phyloP scores from a whole-genome alignment of 2,329 filamentous ascomycete genomes.

The Alternaria metachromatica region DNA sequence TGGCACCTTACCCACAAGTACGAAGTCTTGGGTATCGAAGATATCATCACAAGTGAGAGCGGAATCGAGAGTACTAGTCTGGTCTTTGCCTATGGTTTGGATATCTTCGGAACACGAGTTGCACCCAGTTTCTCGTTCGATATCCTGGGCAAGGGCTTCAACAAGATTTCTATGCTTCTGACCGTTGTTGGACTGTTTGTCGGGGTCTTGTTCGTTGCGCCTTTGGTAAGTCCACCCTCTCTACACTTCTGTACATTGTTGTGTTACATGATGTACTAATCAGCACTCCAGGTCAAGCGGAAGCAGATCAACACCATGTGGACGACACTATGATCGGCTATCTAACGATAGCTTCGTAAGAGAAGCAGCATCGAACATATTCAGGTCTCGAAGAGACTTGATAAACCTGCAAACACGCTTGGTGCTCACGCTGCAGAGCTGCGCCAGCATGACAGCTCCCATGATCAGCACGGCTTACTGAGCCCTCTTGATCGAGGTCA shows the following conservation, averaged over 20 bases:
- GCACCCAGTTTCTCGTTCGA: slow-evolving; percentile 92
- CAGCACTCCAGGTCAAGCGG: slow-evolving; percentile 54
- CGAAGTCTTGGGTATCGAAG: slow-evolving; percentile 76
- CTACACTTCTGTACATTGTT: neutral
- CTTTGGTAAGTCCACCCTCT: slow-evolving; percentile 68
- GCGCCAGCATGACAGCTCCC: neutral
- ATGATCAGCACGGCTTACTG: neutral
- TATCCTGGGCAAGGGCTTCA: slow-evolving; percentile 90
- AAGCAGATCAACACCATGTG: slow-evolving; percentile 74
- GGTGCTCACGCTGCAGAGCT: neutral
- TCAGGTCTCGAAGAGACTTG: neutral
- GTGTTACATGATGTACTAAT: slow-evolving; percentile 14
- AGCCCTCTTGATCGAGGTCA: neutral
- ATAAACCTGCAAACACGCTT: neutral
- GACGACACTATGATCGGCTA: slow-evolving; percentile 50
- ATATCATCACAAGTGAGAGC: slow-evolving; percentile 77
- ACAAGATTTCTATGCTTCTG: slow-evolving; percentile 81
- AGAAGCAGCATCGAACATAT: neutral
- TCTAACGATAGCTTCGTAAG: neutral
- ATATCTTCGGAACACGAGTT: slow-evolving; percentile 85
- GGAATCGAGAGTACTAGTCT: slow-evolving; percentile 90
- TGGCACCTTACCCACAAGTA: slow-evolving; percentile 81
- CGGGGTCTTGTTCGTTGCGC: slow-evolving; percentile 79
- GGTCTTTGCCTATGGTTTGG: slow-evolving; percentile 85
- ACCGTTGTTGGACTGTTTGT: slow-evolving; percentile 82